phyloP scores from a whole-genome alignment of 192 early-diverging fungal species.

The Pecoramyces ruminantium region DNA sequence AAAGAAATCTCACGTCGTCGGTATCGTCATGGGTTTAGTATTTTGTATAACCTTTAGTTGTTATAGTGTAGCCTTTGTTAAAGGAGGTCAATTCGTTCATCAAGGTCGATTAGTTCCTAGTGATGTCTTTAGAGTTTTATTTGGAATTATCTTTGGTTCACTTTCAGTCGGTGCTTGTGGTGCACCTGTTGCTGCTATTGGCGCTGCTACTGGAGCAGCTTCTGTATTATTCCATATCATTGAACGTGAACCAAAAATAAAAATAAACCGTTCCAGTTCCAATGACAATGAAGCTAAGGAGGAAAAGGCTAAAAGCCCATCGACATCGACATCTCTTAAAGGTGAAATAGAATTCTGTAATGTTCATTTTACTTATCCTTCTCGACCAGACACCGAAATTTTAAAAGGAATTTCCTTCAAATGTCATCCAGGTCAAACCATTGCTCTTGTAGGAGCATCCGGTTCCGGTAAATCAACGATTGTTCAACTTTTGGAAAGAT shows the following conservation, averaged over 20 bases:
- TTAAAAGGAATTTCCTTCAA: constrained; percentile 39
- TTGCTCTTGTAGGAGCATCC: constrained; percentile 75
- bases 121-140: constrained; percentile 65
- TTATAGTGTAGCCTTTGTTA: constrained; percentile 22
- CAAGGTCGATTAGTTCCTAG: constrained; percentile 16
- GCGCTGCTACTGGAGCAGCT: constrained; percentile 65
- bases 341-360: constrained; percentile 60
- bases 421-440: constrained; percentile 54
- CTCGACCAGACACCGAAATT: constrained; percentile 61
- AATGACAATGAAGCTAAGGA: too few relatives aligned
- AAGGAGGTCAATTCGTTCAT: constrained; percentile 30
- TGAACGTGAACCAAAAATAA: constrained; percentile 64
- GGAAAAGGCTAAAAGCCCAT: too few relatives aligned
- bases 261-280: too few relatives aligned
- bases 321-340: constrained; percentile 6
- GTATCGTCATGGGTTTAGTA: too few relatives aligned
- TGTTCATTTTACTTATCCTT: constrained; percentile 71
- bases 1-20: too few relatives aligned
- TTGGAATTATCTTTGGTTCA: constrained; percentile 71
- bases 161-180: constrained; percentile 54
- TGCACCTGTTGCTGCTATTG: constrained; percentile 55
- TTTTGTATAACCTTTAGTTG: constrained; percentile 4
- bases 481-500: constrained; percentile 65
- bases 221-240: constrained; percentile 62
- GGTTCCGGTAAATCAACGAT: constrained; percentile 84